phyloP scores from a whole-genome alignment of 2,329 filamentous ascomycete species.

The Fonsecaea nubica region DNA sequence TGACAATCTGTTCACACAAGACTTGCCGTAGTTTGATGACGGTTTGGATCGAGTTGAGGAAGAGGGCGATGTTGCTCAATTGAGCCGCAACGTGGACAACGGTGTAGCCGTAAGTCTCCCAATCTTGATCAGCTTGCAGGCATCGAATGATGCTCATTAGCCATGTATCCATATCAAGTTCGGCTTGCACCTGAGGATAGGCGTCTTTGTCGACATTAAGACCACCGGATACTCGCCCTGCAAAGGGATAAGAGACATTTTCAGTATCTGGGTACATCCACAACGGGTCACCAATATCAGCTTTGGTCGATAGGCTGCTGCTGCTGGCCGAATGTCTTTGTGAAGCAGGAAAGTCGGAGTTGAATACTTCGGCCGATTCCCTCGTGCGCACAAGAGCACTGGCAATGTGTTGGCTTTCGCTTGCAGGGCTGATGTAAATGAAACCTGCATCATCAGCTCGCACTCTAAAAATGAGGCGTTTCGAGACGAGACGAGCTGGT shows the following conservation, averaged over 20 bases:
- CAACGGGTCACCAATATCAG: constrained; percentile 46
- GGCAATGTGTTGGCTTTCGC: constrained; percentile 76
- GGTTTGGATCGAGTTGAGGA: constrained; percentile 73
- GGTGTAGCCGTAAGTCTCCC: constrained; percentile 92
- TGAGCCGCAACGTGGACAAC: constrained; percentile 86
- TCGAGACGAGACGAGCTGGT: constrained; percentile 73
- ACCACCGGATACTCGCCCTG: constrained; percentile 22
- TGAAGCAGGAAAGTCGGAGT: constrained; percentile 18
- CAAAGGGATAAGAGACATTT: constrained; percentile 25
- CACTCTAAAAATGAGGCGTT: constrained; percentile 81
- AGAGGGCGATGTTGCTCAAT: constrained; percentile 86
- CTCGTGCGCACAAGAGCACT: constrained; percentile 71
- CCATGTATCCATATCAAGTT: constrained; percentile 71
- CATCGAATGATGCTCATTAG: constrained; percentile 77
- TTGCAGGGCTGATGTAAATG: constrained; percentile 72
- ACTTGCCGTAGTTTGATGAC: constrained; percentile 76
- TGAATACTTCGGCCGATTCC: constrained; percentile 54
- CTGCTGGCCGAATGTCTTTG: constrained; percentile 36
- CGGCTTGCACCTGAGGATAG: constrained; percentile 39
- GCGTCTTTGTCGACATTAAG: constrained; percentile 29
- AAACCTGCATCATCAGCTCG: constrained; percentile 81
- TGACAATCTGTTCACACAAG: constrained; percentile 82
- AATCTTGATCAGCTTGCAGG: constrained; percentile 77
- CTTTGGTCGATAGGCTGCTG: constrained; percentile 31
- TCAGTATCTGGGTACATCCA: constrained; percentile 64